These are phyloP conservation scores for Lentinula edodes DNA, from an alignment of 768 basidiomycete species.

Conservation along the genomic window DNA sequence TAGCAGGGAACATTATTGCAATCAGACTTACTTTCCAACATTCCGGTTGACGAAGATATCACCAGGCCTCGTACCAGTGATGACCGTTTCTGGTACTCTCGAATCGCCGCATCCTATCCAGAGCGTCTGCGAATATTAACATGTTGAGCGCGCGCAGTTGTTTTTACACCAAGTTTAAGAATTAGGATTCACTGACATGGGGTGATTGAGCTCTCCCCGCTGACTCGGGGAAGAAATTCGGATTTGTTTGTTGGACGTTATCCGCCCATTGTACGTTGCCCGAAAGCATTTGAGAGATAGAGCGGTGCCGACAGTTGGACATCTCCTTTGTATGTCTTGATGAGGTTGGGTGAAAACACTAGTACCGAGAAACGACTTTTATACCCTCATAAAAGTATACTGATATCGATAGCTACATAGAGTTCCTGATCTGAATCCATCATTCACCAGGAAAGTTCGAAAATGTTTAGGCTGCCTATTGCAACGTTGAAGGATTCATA, in stretches of 20 bases:
- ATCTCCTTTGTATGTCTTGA: background rate
- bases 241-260: background rate
- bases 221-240: background rate
- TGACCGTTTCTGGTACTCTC: conserved; percentile 74
- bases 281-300: background rate
- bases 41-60: conserved; percentile 83
- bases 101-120: conserved; percentile 87
- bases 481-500: no score
- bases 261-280: background rate
- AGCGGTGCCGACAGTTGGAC: background rate
- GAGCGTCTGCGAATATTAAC: conserved; percentile 40
- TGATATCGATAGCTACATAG: no score
- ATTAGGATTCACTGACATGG: background rate
- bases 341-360: background rate
- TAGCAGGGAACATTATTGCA: background rate
- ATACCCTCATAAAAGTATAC: background rate
- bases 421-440: no score
- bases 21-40: conserved; percentile 68
- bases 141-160: background rate
- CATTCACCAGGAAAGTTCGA: no score
- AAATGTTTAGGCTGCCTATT: no score
- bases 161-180: background rate
- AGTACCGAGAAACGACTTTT: background rate
- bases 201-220: background rate
- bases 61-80: conserved; percentile 66